phyloP scores from a whole-genome alignment of 2,329 filamentous ascomycete species.

The Ceratocystis cacaofunesta region DNA sequence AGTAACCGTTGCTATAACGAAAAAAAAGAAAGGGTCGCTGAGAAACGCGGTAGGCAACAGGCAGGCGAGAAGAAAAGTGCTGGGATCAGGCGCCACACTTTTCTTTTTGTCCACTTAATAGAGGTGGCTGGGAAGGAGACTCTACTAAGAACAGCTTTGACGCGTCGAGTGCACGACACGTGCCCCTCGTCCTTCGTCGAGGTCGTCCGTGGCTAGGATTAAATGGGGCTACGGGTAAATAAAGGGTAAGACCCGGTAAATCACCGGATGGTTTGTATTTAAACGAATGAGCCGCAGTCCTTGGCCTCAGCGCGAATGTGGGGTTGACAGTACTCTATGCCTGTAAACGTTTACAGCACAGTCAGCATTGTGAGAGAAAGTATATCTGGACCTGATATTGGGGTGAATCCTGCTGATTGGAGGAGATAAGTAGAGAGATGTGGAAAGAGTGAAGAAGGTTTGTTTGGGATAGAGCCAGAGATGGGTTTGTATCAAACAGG shows the following conservation, averaged over 20 bases:
- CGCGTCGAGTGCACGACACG: background rate
- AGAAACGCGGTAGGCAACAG: background rate
- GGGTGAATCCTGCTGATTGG: too few species aligned
- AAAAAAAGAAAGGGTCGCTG: slow-evolving; percentile 1
- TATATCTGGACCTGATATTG: too few species aligned
- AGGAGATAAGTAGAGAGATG: too few species aligned
- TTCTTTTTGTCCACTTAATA: slow-evolving; percentile 2
- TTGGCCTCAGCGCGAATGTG: too few species aligned
- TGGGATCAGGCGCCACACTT: background rate
- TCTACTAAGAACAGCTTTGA: background rate
- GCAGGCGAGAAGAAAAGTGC: background rate
- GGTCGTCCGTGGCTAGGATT: background rate
- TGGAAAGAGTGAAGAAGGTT: too few species aligned
- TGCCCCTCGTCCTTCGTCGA: background rate
- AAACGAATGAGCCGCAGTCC: too few species aligned
- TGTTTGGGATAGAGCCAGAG: too few species aligned
- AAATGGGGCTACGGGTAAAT: background rate
- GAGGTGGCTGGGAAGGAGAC: slow-evolving; percentile 9
- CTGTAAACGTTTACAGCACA: too few species aligned
- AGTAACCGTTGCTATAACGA: slow-evolving; percentile 6
- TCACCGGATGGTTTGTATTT: background rate
- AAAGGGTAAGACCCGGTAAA: background rate
- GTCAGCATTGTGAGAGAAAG: too few species aligned
- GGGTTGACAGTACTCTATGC: too few species aligned
- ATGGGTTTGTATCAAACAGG: too few species aligned